These are phyloP conservation scores for Calonectria naviculata DNA, from an alignment of 2,329 filamentous ascomycete genomes.

Conservation along the genomic window DNA sequence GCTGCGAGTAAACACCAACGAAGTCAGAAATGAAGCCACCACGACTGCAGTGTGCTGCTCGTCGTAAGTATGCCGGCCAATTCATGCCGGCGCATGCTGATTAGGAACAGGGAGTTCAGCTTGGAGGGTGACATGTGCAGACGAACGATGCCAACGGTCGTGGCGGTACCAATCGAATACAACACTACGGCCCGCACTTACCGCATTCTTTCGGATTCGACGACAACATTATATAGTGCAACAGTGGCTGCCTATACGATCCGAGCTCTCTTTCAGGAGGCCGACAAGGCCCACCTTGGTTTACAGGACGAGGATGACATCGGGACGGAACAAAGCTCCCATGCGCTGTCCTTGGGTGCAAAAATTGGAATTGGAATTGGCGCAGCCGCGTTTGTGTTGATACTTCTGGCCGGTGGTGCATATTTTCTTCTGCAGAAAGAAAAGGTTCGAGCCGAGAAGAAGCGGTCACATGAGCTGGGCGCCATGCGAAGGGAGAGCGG, in stretches of 20 bases:
- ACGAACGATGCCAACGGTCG: conserved; percentile 47
- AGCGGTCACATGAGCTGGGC: conserved; percentile 37
- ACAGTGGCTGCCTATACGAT: conserved; percentile 51
- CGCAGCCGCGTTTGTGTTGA: conserved; percentile 42
- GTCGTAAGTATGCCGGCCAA: conserved; percentile 46
- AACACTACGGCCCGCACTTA: conserved; percentile 49
- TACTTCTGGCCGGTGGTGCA: conserved; percentile 40
- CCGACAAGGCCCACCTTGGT: conserved; percentile 47
- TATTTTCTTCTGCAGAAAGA: conserved; percentile 42
- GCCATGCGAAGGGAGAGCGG: conserved; percentile 31
- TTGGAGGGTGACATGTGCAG: conserved; percentile 48
- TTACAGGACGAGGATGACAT: conserved; percentile 47
- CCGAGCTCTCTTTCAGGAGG: conserved; percentile 50
- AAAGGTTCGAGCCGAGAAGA: conserved; percentile 26
- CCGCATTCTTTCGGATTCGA: conserved; percentile 47
- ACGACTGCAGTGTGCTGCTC: conserved; percentile 55
- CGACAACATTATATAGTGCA: conserved; percentile 51
- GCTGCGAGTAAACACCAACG: conserved; percentile 43
- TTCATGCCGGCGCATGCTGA: conserved; percentile 26
- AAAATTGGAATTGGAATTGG: conserved; percentile 50
- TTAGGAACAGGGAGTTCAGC: conserved; percentile 45
- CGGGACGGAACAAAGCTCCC: conserved; percentile 25
- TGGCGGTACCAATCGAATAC: conserved; percentile 51
- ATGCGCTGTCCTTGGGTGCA: conserved; percentile 42
- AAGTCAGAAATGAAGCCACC: conserved; percentile 42